Evolutionary conservation across 2,329 filamentous ascomycete species (phyloP), one percentile per base, ranked within the genome.

Genomic region (Aspergillus ibericus): DNA sequence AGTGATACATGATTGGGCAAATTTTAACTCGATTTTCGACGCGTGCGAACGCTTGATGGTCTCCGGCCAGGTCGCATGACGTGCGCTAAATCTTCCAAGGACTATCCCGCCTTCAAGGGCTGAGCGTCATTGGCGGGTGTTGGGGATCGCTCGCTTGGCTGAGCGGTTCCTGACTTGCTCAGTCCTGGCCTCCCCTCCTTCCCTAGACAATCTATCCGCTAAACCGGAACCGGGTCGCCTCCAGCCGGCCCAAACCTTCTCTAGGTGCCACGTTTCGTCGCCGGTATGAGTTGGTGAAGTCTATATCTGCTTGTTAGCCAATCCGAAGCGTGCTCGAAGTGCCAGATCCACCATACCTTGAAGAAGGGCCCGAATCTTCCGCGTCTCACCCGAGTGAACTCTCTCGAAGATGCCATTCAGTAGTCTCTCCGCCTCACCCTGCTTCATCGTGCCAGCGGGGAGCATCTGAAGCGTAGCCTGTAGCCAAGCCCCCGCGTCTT

Each of bases 211-310:
- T 53, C 69, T 71, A 87, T 59, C 84, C 84, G 58, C 78, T 79
- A 72, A 96, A 98, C 67, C 91, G 89, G 79, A 98, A 98, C 63
- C 90, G 86, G 20, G 89, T 87, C 22, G 92, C 92, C 77, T 96
- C 92, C 58, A 98, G 80, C 71, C 92, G 85, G 3, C 93, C 93
- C 42, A 98, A 80, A 0, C 93, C 93, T 72, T 98, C 93, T 60
- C 93, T 82, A 6, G 95, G 95, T n/a, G 95, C 93, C 48, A 99
- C 91, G 70, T 99, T 97, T 62, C 96, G 85, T 71, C 96, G 84
- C 52, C 96, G 87, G 75, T 99, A 99, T 29, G 88, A 91, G 73
- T 93, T 96, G 22, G 95, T 98, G 73, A 99, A 99, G 76, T 99
- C 96, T 79, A 56, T 12, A 38, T 18, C n/a, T 35, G 22, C 15